Percentiles rank a stretch among this genome's conserved stretches.
Evolutionary conservation across 495 filamentous ascomycete species (phyloP).

Genomic region (Hypomontagnella submonticulosa): DNA sequence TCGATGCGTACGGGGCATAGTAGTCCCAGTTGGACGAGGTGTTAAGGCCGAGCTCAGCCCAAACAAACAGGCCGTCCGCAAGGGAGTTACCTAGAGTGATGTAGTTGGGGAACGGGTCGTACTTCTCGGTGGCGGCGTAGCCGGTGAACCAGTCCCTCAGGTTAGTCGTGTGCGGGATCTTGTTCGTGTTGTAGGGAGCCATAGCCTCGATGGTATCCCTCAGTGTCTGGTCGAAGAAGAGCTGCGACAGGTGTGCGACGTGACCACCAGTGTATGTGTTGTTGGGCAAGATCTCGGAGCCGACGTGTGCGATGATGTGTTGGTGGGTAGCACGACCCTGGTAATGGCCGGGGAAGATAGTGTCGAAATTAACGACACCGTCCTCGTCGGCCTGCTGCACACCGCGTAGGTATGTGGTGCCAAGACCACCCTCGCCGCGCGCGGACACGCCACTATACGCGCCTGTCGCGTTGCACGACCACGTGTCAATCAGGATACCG

Average conservation of each 20-base stretch:
- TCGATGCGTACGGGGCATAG: constrained; percentile 49
- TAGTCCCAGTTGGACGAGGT: constrained; percentile 52
- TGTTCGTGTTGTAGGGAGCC: constrained; percentile 66
- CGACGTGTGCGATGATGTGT: constrained; percentile 63
- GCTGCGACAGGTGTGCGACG: constrained; percentile 63
- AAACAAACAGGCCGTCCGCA: constrained; percentile 64
- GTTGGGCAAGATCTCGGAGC: constrained; percentile 52
- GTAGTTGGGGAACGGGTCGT: constrained; percentile 55
- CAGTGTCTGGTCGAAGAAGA: constrained; percentile 68
- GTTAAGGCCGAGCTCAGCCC: constrained; percentile 69
- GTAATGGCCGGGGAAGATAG: constrained; percentile 71
- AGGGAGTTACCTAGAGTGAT: constrained; percentile 61
- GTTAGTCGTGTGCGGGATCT: constrained; percentile 59
- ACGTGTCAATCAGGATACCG: constrained; percentile 65
- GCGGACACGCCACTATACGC: constrained; percentile 60
- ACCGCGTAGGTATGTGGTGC: constrained; percentile 63
- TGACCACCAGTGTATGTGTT: constrained; percentile 61
- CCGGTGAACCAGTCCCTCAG: constrained; percentile 50
- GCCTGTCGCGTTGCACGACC: constrained; percentile 69
- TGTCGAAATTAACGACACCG: constrained; percentile 67
- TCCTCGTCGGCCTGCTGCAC: constrained; percentile 62
- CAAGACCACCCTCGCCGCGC: constrained; percentile 50
- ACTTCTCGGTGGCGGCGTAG: constrained; percentile 50
- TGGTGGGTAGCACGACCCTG: constrained; percentile 68
- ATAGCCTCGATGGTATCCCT: constrained; percentile 62